Evolutionary conservation across 2,329 filamentous ascomycete species (phyloP).

Genomic region (Pseudocercospora fuligena): DNA sequence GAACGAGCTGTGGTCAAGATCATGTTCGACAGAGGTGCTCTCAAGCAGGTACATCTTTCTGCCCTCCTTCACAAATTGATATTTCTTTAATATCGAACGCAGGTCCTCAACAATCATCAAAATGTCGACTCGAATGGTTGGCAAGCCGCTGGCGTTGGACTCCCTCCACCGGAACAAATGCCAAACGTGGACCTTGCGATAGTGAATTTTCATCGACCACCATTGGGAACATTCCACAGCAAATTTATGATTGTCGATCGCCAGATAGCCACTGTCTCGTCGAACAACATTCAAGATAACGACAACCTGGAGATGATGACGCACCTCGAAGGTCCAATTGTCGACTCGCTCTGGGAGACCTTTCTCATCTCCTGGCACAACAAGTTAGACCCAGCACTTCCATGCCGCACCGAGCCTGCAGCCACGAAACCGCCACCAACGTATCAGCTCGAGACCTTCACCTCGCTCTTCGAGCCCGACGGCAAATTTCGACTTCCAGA

Average conservation of each 20-base stretch:
- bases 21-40: slow-evolving; percentile 73
- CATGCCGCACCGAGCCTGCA: slow-evolving; percentile 59
- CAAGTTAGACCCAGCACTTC: slow-evolving; percentile 63
- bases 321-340: slow-evolving; percentile 75
- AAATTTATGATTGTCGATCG: slow-evolving; percentile 81
- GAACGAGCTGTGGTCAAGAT: slow-evolving; percentile 70
- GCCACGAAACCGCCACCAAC: slow-evolving; percentile 41
- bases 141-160: slow-evolving; percentile 56
- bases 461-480: slow-evolving; percentile 38
- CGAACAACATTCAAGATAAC: slow-evolving; percentile 75
- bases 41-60: slow-evolving; percentile 57
- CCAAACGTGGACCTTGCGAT: slow-evolving; percentile 74
- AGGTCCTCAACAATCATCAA: slow-evolving; percentile 67
- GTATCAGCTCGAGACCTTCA: slow-evolving; percentile 41
- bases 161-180: slow-evolving; percentile 68
- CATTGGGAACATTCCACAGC: slow-evolving; percentile 75
- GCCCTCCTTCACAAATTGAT: background rate
- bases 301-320: slow-evolving; percentile 80
- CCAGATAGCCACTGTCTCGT: slow-evolving; percentile 71
- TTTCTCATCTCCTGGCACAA: slow-evolving; percentile 75
- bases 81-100: slow-evolving; percentile 9
- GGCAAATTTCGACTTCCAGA: slow-evolving; percentile 34
- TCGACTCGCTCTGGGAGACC: slow-evolving; percentile 76
- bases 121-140: slow-evolving; percentile 64
- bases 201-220: slow-evolving; percentile 71